phyloP scores from a whole-genome alignment of 176 grass and related monocot species.

The Pharus latifolius region DNA sequence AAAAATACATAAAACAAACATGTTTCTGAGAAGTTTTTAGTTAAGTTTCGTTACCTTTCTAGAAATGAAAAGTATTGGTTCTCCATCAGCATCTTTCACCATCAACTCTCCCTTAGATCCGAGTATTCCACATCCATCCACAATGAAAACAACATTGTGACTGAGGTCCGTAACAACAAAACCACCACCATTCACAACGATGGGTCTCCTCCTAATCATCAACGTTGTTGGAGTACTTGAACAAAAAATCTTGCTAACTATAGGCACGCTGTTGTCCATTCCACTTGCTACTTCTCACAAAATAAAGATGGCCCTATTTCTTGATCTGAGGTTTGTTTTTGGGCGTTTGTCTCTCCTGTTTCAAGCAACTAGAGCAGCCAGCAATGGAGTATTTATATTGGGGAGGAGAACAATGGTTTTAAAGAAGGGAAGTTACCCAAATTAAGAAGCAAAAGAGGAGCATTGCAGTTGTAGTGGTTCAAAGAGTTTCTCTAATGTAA shows the following conservation, averaged over 20 bases:
- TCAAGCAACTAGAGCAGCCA: conserved; percentile 10
- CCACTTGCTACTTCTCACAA: conserved; percentile 1
- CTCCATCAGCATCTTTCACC: conserved; percentile 66
- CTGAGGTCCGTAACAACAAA: conserved; percentile 57
- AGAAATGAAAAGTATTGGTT: conserved; percentile 55
- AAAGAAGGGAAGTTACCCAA: conserved; percentile 21
- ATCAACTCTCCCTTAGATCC: conserved; percentile 60
- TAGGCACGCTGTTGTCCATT: conserved; percentile 40
- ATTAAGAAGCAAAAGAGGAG: conserved; percentile 33
- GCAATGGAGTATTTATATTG: conserved; percentile 34
- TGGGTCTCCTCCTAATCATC: conserved; percentile 63
- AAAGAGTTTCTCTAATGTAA: conserved; percentile 12
- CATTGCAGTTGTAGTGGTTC: conserved; percentile 24
- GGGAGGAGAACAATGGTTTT: not conserved
- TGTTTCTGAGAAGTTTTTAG: not conserved
- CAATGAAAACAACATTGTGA: conserved; percentile 41
- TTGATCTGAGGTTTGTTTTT: conserved; percentile 15
- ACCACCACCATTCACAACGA: conserved; percentile 65
- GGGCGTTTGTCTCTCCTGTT: conserved; percentile 14
- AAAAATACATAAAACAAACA: not conserved
- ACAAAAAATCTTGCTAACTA: conserved; percentile 88
- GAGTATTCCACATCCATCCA: conserved; percentile 84
- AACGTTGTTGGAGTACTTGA: conserved; percentile 27
- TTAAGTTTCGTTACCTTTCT: conserved; percentile 58
- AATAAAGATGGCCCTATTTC: not conserved